These are phyloP conservation scores for Beauveria australis DNA, from an alignment of 2,329 filamentous ascomycete genomes.

Conservation along the genomic window DNA sequence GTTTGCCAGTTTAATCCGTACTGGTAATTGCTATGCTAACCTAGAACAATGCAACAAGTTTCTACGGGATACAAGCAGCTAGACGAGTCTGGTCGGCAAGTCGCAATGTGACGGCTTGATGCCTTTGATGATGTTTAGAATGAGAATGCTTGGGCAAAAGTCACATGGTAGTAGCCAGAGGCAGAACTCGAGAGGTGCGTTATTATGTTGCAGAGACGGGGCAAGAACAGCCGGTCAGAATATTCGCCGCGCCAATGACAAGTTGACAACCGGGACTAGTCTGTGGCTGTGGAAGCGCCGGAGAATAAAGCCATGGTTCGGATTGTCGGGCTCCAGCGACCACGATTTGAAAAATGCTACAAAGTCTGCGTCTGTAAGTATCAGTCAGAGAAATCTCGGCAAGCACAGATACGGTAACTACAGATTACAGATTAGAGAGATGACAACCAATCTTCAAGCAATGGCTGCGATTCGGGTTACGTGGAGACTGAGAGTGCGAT, in stretches of 20 bases:
- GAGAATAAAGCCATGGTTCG: constrained; percentile 1
- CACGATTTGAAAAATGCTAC: background rate
- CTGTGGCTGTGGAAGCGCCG: background rate
- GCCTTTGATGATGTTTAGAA: too few species aligned
- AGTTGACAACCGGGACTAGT: background rate
- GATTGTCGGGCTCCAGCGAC: background rate
- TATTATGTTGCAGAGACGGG: too few species aligned
- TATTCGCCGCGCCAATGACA: background rate
- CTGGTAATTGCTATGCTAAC: background rate
- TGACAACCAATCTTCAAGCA: too few species aligned
- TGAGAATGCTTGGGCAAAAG: too few species aligned
- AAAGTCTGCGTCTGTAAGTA: background rate
- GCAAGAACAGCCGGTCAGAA: background rate
- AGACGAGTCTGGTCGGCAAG: background rate
- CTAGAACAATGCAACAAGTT: background rate
- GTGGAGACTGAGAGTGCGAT: too few species aligned
- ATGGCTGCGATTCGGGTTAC: too few species aligned
- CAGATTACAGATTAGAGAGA: too few species aligned
- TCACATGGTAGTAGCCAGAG: too few species aligned
- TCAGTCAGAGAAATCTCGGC: too few species aligned
- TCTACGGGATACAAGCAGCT: background rate
- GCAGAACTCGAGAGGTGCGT: too few species aligned
- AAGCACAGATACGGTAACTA: too few species aligned
- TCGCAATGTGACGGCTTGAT: background rate
- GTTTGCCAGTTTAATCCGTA: background rate